Conservation (phyloP, 73 alveolate genomes). For the Diophrys sp. region DNA sequence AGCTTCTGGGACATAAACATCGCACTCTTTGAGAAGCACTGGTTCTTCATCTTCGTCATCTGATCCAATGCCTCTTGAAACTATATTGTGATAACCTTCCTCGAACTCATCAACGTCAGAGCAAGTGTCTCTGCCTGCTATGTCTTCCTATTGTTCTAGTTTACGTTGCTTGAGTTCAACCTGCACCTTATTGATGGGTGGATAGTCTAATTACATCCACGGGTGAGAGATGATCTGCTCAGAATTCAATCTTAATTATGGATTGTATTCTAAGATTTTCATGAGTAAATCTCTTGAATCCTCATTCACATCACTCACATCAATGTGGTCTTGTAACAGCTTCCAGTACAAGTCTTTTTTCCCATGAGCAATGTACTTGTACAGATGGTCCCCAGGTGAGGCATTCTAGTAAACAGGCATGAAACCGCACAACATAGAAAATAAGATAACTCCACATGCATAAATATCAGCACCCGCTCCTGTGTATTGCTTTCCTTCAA, state of each 20-base stretch:
- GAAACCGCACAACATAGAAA: slow-evolving; percentile 29
- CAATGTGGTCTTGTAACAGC: neutral
- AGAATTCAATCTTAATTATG: slow-evolving; percentile 14
- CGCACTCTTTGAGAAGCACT: neutral
- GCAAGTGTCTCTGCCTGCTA: neutral
- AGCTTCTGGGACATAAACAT: neutral
- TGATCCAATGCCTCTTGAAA: neutral
- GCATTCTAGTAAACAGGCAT: slow-evolving; percentile 10
- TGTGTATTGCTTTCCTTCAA: slow-evolving; percentile 1
- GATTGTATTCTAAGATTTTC: slow-evolving; percentile 22
- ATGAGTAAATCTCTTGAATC: slow-evolving; percentile 23
- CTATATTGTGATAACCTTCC: neutral
- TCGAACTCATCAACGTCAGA: neutral
- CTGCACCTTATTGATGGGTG: neutral
- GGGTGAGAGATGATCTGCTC: slow-evolving; percentile 19
- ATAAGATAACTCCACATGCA: slow-evolving; percentile 43
- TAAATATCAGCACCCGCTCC: slow-evolving; percentile 41
- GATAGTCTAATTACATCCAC: neutral
- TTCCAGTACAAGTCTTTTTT: neutral
- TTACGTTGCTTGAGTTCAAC: neutral
- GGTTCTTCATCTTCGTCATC: neutral
- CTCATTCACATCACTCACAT: neutral
- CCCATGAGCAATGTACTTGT: neutral
- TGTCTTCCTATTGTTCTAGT: neutral
- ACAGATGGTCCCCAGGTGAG: neutral